A percentile compares a stretch with the other conserved stretches of the same genome.
Evolutionary conservation across 805 yeast species (phyloP).

Genomic region (Ogataea polymorpha): DNA sequence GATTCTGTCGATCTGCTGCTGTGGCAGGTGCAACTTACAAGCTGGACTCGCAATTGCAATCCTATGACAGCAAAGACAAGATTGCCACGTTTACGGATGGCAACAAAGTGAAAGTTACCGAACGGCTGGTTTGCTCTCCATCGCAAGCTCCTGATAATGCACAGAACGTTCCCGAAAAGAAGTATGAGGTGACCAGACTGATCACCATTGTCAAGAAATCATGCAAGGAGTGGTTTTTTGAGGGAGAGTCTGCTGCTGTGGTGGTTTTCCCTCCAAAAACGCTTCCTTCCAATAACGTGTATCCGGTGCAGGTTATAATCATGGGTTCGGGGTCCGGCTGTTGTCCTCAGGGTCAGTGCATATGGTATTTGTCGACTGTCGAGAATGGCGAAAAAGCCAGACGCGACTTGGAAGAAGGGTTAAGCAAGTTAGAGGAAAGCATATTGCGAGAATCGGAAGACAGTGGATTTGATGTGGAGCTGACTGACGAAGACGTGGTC

Average conservation of each 20-base stretch:
- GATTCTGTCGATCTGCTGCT: conserved; percentile 96
- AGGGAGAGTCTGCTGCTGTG: conserved; percentile 77
- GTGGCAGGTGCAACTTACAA: conserved; percentile 96
- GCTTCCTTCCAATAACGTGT: conserved; percentile 58
- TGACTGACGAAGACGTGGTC: conserved; percentile 52
- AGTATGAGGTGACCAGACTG: conserved; percentile 65
- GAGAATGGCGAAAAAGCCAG: conserved; percentile 70
- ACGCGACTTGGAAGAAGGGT: conserved; percentile 75
- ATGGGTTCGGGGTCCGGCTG: conserved; percentile 86
- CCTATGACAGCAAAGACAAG: conserved; percentile 63
- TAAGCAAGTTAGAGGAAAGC: conserved; percentile 73
- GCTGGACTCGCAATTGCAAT: conserved; percentile 61
- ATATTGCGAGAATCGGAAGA: conserved; percentile 75
- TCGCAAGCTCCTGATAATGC: conserved; percentile 52
- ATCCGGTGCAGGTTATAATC: conserved; percentile 82
- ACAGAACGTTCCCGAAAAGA: conserved; percentile 41
- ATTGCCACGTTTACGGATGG: conserved; percentile 76
- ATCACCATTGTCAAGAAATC: conserved; percentile 80
- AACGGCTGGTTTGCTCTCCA: conserved; percentile 75
- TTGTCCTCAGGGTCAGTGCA: conserved; percentile 80
- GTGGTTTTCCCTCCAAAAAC: conserved; percentile 92
- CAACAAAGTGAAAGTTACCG: conserved; percentile 67
- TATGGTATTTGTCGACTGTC: conserved; percentile 85
- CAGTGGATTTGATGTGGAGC: conserved; percentile 51
- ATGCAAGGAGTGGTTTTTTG: conserved; percentile 89